phyloP scores from a whole-genome alignment of 495 filamentous ascomycete species.

The Beverwykella pulmonaria region DNA sequence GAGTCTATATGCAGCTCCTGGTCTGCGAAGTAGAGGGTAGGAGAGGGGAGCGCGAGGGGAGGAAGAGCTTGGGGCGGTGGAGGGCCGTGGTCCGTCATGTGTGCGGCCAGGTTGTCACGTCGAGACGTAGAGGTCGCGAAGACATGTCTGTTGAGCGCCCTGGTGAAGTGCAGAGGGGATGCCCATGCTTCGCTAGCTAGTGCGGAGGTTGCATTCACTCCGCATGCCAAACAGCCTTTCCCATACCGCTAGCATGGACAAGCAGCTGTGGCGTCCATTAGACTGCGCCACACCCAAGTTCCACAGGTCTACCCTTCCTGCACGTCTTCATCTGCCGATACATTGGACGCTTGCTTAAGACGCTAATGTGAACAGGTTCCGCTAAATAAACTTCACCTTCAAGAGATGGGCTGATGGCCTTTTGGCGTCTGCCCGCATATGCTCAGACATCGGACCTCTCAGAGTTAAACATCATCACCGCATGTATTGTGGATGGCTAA shows the following conservation, averaged over 20 bases:
- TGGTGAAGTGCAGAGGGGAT: not conserved
- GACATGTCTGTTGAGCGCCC: not conserved
- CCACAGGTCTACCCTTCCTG: too few species aligned
- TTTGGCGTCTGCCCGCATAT: too few species aligned
- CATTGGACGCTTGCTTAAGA: too few species aligned
- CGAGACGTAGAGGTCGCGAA: not conserved
- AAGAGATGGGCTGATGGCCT: too few species aligned
- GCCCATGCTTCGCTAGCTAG: not conserved
- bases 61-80: constrained; percentile 12
- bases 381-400: too few species aligned
- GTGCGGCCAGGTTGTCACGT: not conserved
- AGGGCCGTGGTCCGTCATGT: constrained; percentile 13
- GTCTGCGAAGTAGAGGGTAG: constrained; percentile 6
- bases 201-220: not conserved
- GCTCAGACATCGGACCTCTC: too few species aligned
- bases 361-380: too few species aligned
- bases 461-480: too few species aligned
- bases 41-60: constrained; percentile 21
- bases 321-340: too few species aligned
- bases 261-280: not conserved
- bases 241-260: not conserved
- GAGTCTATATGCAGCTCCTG: constrained; percentile 31
- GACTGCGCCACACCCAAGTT: not conserved
- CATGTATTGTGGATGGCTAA: too few species aligned
- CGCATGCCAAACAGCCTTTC: not conserved